Base-by-base conservation (phyloP, 768 basidiomycete genomes). In the Rubroboletus satanas region DNA sequence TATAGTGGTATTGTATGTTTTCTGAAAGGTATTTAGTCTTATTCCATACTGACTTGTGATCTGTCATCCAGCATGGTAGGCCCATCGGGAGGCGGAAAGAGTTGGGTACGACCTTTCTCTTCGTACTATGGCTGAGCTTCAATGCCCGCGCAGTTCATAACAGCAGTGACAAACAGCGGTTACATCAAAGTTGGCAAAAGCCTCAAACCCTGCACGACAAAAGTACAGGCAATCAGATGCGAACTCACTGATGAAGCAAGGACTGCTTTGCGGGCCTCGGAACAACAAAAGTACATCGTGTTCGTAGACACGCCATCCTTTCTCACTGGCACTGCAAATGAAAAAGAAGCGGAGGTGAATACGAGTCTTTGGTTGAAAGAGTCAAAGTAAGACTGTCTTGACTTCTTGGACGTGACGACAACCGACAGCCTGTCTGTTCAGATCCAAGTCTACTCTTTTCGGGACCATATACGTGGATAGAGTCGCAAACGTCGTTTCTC, bases 261-360 rank as follows among this genome's bases (percentile, higher is more conserved):
- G 33, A 1, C 0, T 3, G 12, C 11, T n/a, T 38, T 63, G 18
- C 3, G 28, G 0, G 23, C 8, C 2, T 9, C 18, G 10, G 7
- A 0, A 17, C 5, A 6, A 4, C 41, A 49, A 26, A 56, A 37
- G 2, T 14, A 43, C 32, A 60, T 65, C 9, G 66, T 67, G 17
- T 59, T 67, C 17, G 59, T 67, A 0, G 61, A 67, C 51, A 67
- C 51, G 0, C 66, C 66, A 12, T 63, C 64, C 23, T 60, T 66
- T n/a, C 33, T 28, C 21, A 36, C 47, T 3, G 49, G 15, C 8
- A 3, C 1, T 32, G 4, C 11, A 5, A 12, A 33, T 10, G 28
- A 46, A 14, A 4, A 2, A 14, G 4, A 0, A 28, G 33, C 7
- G 9, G 49, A 56, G 14, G 41, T 0, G 2, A 11, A 48, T 15